A percentile compares a stretch with the other conserved stretches of the same genome.
phyloP scores from a whole-genome alignment of 108 stramenopile genomes.

The Epithemia pelagica region DNA sequence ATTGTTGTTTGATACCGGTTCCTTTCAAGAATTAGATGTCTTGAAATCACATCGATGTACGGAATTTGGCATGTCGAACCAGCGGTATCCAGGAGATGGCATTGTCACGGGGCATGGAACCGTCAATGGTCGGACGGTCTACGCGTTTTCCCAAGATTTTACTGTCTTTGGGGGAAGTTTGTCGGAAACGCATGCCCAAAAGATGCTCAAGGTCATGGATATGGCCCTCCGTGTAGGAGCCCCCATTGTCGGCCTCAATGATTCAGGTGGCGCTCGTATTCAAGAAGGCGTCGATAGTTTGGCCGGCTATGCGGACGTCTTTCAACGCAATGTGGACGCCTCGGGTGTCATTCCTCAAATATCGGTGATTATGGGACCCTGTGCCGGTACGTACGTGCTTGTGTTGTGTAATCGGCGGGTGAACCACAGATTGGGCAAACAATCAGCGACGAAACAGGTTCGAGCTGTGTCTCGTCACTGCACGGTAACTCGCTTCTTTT shows the following conservation, averaged over 20 bases:
- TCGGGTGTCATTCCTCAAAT: constrained; percentile 93
- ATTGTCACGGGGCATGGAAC: constrained; percentile 76
- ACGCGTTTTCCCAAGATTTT: constrained; percentile 92
- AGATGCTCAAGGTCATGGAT: constrained; percentile 99
- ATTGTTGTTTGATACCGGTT: constrained; percentile 84
- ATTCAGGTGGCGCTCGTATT: constrained; percentile 98
- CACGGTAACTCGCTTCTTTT: too few relatives aligned
- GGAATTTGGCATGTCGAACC: constrained; percentile 95
- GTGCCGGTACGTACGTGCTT: constrained; percentile 26
- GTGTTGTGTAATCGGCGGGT: too few relatives aligned
- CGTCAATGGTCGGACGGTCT: constrained; percentile 76
- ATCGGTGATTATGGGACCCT: constrained; percentile 88
- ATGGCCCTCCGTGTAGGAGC: constrained; percentile 90
- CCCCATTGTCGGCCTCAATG: constrained; percentile 98
- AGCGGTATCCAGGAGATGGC: constrained; percentile 91
- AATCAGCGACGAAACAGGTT: too few relatives aligned
- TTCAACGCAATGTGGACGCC: constrained; percentile 97
- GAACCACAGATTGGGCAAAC: too few relatives aligned
- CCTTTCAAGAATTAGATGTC: constrained; percentile 92
- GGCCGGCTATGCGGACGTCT: constrained; percentile 96
- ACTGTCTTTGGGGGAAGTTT: constrained; percentile 97
- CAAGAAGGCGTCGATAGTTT: constrained; percentile 98
- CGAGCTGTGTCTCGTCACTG: too few relatives aligned
- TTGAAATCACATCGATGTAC: constrained; percentile 93
- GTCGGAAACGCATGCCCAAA: constrained; percentile 95